Evolutionary conservation across 148 eudicot species (phyloP), one percentile per base, ranked within the genome.

Genomic region (Cornus kousa): DNA sequence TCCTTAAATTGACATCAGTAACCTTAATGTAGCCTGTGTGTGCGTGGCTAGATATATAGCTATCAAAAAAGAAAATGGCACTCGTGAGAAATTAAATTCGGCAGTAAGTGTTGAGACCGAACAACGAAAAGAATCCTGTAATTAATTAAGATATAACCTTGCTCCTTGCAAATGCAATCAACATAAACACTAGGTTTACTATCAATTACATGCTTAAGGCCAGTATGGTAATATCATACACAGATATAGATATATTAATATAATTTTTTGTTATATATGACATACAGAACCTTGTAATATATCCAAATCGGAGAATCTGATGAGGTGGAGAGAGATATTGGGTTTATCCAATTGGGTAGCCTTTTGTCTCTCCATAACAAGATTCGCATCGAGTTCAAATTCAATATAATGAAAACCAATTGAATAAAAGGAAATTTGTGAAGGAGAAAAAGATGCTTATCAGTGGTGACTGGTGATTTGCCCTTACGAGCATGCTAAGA

Each of bases 241-340:
- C 20, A 62, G 8, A 62, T 62, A 62, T 20, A 62, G 17, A 62
- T 62, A n/a, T 62, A n/a, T 5, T 13, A 2, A 62, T 62, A n/a
- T n/a, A 3, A 20, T 2, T 62, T 17, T n/a, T 4, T 20, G 23
- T n/a, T 13, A 20, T 62, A 20, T 62, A 3, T 62, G 23, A 57
- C 62, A 13, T 57, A 43, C 20, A 57, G 17, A 43, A 43, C 48
- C 48, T 43, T 68, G 19, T 2, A 31, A 68, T 35, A 35, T 4
- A 35, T 23, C 24, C 70, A 28, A 59, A 20, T 57, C 13, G 71
- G 46, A 68, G 71, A 16, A 68, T 33, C 14, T 33, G 71, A 14
- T 68, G 71, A 5, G 71, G 71, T 35, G 71, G 71, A 68, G 7
- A 68, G 35, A 68, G 43, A 68, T 68, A 9, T 68, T 68, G 71